Percentiles rank a stretch among this genome's conserved stretches.
Conservation (phyloP, 345 rosid species). For the Eutrema yunnanense region DNA sequence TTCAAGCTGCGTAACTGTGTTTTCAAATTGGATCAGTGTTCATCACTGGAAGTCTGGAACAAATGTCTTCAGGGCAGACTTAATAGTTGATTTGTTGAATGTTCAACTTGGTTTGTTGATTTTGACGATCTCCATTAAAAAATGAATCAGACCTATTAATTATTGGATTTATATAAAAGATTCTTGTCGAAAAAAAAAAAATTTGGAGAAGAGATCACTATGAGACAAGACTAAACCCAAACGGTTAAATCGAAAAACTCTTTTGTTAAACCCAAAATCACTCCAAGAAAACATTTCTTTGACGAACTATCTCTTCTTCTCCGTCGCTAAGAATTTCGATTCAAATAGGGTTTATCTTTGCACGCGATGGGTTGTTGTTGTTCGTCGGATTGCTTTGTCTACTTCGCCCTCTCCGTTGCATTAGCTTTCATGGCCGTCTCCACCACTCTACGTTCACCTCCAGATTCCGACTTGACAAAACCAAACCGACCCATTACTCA, state of each 20-base stretch:
- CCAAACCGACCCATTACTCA: constrained; percentile 13
- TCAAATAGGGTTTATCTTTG: background rate
- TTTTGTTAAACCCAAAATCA: background rate
- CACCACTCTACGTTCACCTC: constrained; percentile 34
- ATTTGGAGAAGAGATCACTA: background rate
- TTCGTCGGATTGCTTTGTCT: constrained; percentile 42
- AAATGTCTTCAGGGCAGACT: background rate
- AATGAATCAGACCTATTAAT: background rate
- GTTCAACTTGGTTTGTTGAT: background rate
- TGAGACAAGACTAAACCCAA: background rate
- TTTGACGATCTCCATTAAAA: background rate
- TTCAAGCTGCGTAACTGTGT: background rate
- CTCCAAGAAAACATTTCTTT: constrained; percentile 6
- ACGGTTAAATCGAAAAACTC: background rate
- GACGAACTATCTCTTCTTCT: constrained; percentile 14
- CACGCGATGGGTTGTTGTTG: constrained; percentile 23
- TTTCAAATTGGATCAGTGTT: background rate
- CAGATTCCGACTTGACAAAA: constrained; percentile 11
- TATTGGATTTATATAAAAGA: background rate
- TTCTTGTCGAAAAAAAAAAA: background rate
- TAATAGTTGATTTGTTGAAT: background rate
- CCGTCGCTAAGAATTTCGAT: background rate
- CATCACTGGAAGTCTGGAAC: background rate
- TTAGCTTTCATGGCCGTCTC: constrained; percentile 70
- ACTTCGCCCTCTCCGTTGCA: constrained; percentile 50